Evolutionary conservation across 805 yeast genomes (phyloP), one percentile per base, ranked within the genome.

Genomic region (Trichomonascus vanleenenianus): DNA sequence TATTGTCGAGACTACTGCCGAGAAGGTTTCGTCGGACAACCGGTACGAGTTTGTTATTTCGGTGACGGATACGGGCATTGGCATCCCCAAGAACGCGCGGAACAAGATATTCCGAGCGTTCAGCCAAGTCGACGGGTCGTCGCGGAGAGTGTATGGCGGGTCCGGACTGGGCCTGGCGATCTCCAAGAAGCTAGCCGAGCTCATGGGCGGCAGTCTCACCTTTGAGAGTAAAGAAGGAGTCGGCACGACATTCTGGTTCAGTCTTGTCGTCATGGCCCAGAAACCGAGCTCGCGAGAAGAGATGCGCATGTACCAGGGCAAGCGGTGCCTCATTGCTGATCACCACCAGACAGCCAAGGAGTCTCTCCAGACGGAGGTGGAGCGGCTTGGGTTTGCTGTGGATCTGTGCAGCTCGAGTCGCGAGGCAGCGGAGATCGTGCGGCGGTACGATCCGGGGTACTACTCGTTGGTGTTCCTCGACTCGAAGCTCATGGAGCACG

Each of bases 81-180:
- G 80, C 1, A 75, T 76, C 30, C 75, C 77, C 2, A 60, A 61
- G 31, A 66, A 60, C 39, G 65, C 75, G 3, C 56, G 66, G n/a
- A 57, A 61, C 36, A 73, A 71, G 56, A 71, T 75, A 3, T 75
- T 75, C 55, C 70, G 74, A 4, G 76, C 77, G 3, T 75, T 75
- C 51, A 69, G 74, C 36, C 80, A 75, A 58, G 78, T 73, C n/a
- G 80, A 75, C 54, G 76, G 76, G 2, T 71, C 77, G 8, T 67
- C 78, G 1, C 61, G 74, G 46, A 56, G 80, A 48, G 70, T 63
- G 9, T 71, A 67, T 59, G 80, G 80, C 2, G 80, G 80, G 2
- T 66, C 78, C 0, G 78, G 78, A 0, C 56, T 73, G 8, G 78
- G 78, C 0, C 57, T 73, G 34, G 74, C 76, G 1, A 73, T 73